These are phyloP conservation scores for Lentinula raphanica DNA, from an alignment of 768 basidiomycete genomes.

Conservation along the genomic window DNA sequence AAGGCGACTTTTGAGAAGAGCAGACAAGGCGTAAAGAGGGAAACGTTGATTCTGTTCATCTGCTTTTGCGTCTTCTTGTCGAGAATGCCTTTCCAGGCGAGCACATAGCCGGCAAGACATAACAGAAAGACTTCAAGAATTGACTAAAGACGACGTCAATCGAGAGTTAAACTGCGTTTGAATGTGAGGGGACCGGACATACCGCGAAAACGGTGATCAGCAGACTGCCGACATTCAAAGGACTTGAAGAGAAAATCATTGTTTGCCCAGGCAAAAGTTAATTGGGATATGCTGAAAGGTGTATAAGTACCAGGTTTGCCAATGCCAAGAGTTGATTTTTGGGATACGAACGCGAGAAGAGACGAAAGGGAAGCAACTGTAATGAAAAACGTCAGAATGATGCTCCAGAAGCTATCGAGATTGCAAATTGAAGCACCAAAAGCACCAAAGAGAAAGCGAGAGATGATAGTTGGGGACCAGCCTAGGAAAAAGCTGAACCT, in stretches of 20 bases:
- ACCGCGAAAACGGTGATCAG: constrained; percentile 4
- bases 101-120: constrained; percentile 77
- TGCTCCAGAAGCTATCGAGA: neutral
- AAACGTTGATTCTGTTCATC: constrained; percentile 79
- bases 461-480: neutral
- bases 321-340: neutral
- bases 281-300: neutral
- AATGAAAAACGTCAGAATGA: constrained; percentile 1
- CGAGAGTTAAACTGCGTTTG: neutral
- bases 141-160: constrained; percentile 47
- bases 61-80: constrained; percentile 89
- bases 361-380: neutral
- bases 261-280: neutral
- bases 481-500: neutral
- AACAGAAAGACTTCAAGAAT: constrained; percentile 86
- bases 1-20: constrained; percentile 96
- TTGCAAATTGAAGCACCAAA: no score
- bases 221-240: neutral
- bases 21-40: constrained; percentile 83
- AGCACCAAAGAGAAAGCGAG: neutral
- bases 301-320: no score
- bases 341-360: neutral
- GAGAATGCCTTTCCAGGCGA: constrained; percentile 74
- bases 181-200: neutral
- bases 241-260: neutral